Evolutionary conservation across 192 early-diverging fungal species (phyloP).

Genomic region (Podila clonocystis): DNA sequence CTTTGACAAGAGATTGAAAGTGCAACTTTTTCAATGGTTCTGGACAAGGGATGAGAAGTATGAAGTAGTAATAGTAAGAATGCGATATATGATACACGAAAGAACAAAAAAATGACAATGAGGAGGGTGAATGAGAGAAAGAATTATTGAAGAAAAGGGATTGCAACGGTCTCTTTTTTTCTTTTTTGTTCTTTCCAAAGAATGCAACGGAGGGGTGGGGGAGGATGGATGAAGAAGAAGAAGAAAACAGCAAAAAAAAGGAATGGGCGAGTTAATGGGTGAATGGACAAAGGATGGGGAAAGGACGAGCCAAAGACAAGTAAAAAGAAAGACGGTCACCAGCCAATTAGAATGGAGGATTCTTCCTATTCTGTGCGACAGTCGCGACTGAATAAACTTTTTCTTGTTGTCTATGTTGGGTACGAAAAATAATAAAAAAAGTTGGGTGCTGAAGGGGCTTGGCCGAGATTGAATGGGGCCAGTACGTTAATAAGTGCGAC

Average conservation of each 20-base stretch:
- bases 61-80: not conserved
- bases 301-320: not conserved
- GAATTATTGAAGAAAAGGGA: constrained; percentile 11
- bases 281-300: constrained; percentile 9
- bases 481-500: no score
- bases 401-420: no score
- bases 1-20: constrained; percentile 1
- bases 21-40: constrained; percentile 5
- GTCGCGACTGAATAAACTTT: no score
- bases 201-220: not conserved
- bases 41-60: constrained; percentile 9
- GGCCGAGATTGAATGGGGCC: no score
- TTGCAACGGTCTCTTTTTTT: constrained; percentile 5
- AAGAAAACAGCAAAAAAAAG: constrained; percentile 7
- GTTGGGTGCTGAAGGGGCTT: no score
- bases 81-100: not conserved
- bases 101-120: constrained; percentile 1
- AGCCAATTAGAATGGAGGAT: no score
- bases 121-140: constrained; percentile 3
- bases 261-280: not conserved
- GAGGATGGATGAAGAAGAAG: not conserved
- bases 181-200: not conserved
- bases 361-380: no score
- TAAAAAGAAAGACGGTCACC: constrained; percentile 1
- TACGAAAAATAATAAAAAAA: no score